Evolutionary conservation across 495 filamentous ascomycete genomes (phyloP).

Genomic region (Cladorrhinum samala): DNA sequence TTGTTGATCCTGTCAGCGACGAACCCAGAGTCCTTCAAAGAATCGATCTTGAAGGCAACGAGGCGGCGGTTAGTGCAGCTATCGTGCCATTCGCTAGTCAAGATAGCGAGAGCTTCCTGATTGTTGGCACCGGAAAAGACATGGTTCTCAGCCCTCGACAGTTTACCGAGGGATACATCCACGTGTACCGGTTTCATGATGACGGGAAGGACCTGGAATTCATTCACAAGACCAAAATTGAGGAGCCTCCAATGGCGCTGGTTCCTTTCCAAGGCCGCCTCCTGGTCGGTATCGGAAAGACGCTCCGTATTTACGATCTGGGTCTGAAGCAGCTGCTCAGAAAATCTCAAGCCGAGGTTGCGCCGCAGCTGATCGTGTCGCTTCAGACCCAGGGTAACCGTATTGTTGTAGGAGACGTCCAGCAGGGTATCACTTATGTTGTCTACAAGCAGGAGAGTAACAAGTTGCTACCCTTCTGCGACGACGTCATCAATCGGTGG

Average conservation of each 20-base stretch:
- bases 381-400: slow-evolving; percentile 88
- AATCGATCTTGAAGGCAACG: slow-evolving; percentile 81
- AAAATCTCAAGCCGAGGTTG: slow-evolving; percentile 77
- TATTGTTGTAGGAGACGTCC: slow-evolving; percentile 85
- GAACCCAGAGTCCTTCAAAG: slow-evolving; percentile 62
- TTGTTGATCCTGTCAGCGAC: slow-evolving; percentile 74
- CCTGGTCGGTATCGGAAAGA: slow-evolving; percentile 73
- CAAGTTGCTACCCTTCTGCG: slow-evolving; percentile 81
- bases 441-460: slow-evolving; percentile 93
- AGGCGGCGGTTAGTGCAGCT: slow-evolving; percentile 82
- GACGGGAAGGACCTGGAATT: slow-evolving; percentile 84
- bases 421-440: slow-evolving; percentile 82
- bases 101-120: slow-evolving; percentile 81
- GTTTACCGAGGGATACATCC: slow-evolving; percentile 73
- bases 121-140: slow-evolving; percentile 90
- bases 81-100: slow-evolving; percentile 80
- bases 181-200: slow-evolving; percentile 86
- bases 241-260: slow-evolving; percentile 82
- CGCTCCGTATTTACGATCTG: slow-evolving; percentile 81
- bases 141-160: slow-evolving; percentile 70
- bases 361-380: slow-evolving; percentile 75
- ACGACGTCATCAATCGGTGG: slow-evolving; percentile 84
- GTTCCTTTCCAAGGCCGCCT: slow-evolving; percentile 88
- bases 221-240: slow-evolving; percentile 90
- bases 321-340: slow-evolving; percentile 86